phyloP scores from a whole-genome alignment of 768 basidiomycete species.

The Terana coerulea region DNA sequence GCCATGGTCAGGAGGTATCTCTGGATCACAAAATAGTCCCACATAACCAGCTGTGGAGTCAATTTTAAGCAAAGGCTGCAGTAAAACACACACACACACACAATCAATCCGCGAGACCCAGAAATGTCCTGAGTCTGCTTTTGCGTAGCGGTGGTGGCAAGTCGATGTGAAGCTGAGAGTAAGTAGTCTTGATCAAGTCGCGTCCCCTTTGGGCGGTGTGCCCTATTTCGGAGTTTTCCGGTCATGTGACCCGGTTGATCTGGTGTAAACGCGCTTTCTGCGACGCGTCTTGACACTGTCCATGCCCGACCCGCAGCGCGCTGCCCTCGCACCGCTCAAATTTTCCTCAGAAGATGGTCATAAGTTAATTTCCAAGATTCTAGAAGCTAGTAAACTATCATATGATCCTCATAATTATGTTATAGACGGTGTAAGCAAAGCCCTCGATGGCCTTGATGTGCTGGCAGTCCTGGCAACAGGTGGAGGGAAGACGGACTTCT shows the following conservation, averaged over 20 bases:
- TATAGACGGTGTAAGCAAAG: slow-evolving; percentile 23
- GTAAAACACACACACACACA: too few relatives aligned
- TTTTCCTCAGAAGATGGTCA: slow-evolving; percentile 2
- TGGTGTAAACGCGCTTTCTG: not conserved
- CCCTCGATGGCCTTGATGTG: slow-evolving; percentile 21
- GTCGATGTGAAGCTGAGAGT: too few relatives aligned
- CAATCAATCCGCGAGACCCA: too few relatives aligned
- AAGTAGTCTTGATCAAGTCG: not conserved
- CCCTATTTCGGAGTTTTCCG: not conserved
- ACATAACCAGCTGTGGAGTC: too few relatives aligned
- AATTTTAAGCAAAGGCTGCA: too few relatives aligned
- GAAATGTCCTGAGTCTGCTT: too few relatives aligned
- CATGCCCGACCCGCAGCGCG: not conserved
- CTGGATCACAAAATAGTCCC: too few relatives aligned
- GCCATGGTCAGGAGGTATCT: too few relatives aligned
- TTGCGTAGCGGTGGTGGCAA: too few relatives aligned
- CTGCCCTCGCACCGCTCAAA: not conserved
- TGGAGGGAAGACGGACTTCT: slow-evolving; percentile 21
- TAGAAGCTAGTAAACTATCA: not conserved
- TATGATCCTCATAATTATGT: slow-evolving; percentile 22
- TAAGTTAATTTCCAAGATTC: not conserved
- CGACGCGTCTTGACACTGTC: not conserved
- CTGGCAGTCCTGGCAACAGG: slow-evolving; percentile 19
- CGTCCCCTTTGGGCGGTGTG: not conserved
- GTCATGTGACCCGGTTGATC: not conserved